Conservation (phyloP, 345 rosid genomes). For the Euphorbia peplus region DNA sequence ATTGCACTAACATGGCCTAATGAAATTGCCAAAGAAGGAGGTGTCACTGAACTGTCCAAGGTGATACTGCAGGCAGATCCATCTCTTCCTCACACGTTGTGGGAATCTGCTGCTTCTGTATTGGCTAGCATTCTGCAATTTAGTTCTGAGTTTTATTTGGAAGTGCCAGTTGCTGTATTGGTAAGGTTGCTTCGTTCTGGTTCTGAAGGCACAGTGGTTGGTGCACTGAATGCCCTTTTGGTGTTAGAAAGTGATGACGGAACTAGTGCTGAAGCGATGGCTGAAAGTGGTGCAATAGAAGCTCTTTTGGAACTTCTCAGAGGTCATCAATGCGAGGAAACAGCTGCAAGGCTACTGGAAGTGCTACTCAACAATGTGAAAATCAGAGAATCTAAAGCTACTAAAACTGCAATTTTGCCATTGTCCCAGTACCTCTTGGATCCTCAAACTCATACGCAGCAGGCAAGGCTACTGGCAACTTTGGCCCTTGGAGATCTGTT, state of each 20-base stretch:
- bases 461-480: slow-evolving; percentile 83
- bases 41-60: slow-evolving; percentile 85
- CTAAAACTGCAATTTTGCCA: slow-evolving; percentile 86
- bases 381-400: slow-evolving; percentile 89
- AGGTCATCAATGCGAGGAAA: slow-evolving; percentile 94
- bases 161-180: slow-evolving; percentile 93
- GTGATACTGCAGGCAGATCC: slow-evolving; percentile 94
- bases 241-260: slow-evolving; percentile 96
- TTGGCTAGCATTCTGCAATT: slow-evolving; percentile 82
- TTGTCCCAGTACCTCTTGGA: slow-evolving; percentile 94
- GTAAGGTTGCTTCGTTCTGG: slow-evolving; percentile 89
- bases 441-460: slow-evolving; percentile 98
- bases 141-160: slow-evolving; percentile 92
- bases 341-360: slow-evolving; percentile 91
- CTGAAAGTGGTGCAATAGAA: slow-evolving; percentile 97
- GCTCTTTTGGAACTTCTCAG: slow-evolving; percentile 95
- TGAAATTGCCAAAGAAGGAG: slow-evolving; percentile 96
- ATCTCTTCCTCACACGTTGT: slow-evolving; percentile 79
- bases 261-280: slow-evolving; percentile 98
- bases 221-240: slow-evolving; percentile 90
- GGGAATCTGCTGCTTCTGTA: slow-evolving; percentile 97
- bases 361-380: slow-evolving; percentile 92
- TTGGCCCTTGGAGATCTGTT: slow-evolving; percentile 97
- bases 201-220: slow-evolving; percentile 72
- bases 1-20: slow-evolving; percentile 87